Conservation (phyloP, 2,329 filamentous ascomycete species). For the Colletotrichum lupini region DNA sequence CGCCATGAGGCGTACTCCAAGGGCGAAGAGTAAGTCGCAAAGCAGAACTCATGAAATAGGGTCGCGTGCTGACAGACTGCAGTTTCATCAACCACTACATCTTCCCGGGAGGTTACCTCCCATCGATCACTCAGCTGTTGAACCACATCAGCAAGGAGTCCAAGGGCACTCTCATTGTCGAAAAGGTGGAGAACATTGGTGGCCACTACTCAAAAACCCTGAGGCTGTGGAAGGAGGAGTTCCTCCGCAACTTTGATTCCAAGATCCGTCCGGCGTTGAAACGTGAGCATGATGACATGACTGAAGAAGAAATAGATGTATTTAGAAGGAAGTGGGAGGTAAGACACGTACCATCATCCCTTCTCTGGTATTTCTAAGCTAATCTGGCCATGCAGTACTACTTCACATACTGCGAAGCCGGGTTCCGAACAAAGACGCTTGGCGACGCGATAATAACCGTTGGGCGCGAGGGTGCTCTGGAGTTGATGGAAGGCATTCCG, state of each 20-base stretch:
- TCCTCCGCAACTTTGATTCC: conserved; percentile 70
- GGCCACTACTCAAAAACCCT: conserved; percentile 79
- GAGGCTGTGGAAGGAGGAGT: conserved; percentile 75
- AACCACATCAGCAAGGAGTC: conserved; percentile 71
- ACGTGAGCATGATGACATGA: conserved; percentile 67
- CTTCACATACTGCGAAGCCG: conserved; percentile 80
- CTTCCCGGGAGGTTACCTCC: conserved; percentile 81
- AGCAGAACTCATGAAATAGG: neutral
- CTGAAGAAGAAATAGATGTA: conserved; percentile 70
- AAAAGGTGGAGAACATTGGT: conserved; percentile 77
- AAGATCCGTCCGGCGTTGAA: conserved; percentile 70
- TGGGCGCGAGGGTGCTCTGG: conserved; percentile 70
- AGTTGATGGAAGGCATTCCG: conserved; percentile 78
- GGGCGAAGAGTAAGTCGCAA: conserved; percentile 66
- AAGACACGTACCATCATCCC: conserved; percentile 39
- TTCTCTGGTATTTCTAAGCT: conserved; percentile 28
- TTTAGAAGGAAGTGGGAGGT: conserved; percentile 80
- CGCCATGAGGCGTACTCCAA: conserved; percentile 74
- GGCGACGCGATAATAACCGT: conserved; percentile 80
- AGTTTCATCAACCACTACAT: conserved; percentile 82
- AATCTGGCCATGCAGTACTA: conserved; percentile 66
- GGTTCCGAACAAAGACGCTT: conserved; percentile 77
- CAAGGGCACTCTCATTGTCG: conserved; percentile 71
- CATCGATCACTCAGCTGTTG: conserved; percentile 66
- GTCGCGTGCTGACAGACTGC: conserved; percentile 10